Evolutionary conservation across 441 rosid genomes (phyloP).

Genomic region (Biscutella auriculata): DNA sequence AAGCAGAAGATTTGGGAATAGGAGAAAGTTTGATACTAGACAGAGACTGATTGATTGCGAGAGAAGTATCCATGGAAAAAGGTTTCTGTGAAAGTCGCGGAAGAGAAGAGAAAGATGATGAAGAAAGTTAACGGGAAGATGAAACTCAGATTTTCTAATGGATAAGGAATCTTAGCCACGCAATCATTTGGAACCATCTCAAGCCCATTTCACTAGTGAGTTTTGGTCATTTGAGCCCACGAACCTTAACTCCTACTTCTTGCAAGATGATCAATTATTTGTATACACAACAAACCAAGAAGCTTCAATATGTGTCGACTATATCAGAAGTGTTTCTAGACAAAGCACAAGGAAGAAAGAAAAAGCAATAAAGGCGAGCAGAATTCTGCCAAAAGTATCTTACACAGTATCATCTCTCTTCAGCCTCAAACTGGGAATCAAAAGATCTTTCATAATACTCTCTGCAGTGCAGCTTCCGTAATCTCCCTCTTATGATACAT

Average conservation of each 20-base stretch:
- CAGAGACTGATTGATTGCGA: constrained; percentile 31
- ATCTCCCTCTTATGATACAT: not conserved
- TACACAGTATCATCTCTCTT: not conserved
- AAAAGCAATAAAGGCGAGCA: not conserved
- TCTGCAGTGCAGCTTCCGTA: not conserved
- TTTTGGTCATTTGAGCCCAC: no score
- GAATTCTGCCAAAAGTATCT: not conserved
- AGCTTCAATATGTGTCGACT: not conserved
- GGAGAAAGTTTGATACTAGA: constrained; percentile 28
- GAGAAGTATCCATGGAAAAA: constrained; percentile 33
- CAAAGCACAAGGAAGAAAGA: not conserved
- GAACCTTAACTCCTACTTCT: no score
- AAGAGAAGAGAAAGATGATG: not conserved
- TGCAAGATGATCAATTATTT: no score
- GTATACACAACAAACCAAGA: no score
- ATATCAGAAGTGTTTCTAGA: constrained; percentile 5
- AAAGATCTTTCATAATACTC: not conserved
- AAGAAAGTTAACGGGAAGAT: not conserved
- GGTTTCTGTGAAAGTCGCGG: no score
- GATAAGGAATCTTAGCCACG: constrained; percentile 53
- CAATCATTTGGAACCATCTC: not conserved
- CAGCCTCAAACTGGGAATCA: not conserved
- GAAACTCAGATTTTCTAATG: not conserved
- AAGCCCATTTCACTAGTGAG: not conserved
- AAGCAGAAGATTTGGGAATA: not conserved